Conservation (phyloP, 148 eudicot genomes). For the Persicaria maculosa region DNA sequence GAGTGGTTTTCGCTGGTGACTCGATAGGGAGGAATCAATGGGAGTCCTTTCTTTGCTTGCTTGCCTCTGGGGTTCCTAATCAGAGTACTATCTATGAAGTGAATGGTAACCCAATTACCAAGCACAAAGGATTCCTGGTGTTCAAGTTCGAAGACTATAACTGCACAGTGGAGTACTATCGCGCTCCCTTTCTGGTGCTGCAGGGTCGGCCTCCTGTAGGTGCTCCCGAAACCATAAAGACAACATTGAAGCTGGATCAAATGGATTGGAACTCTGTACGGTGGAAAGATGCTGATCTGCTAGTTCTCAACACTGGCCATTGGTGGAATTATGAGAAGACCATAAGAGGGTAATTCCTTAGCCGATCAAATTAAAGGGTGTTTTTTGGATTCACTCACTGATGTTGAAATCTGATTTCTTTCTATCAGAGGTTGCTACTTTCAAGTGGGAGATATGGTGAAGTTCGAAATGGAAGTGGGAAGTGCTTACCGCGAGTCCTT, state of each 20-base stretch:
- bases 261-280: slow-evolving; percentile 74
- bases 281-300: slow-evolving; percentile 72
- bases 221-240: slow-evolving; percentile 33
- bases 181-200: slow-evolving; percentile 80
- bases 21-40: slow-evolving; percentile 98
- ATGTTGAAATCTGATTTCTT: slow-evolving; percentile 3
- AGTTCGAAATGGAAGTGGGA: slow-evolving; percentile 60
- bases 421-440: slow-evolving; percentile 73
- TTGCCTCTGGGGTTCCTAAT: slow-evolving; percentile 55
- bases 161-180: slow-evolving; percentile 82
- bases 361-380: neutral
- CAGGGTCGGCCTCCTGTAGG: slow-evolving; percentile 69
- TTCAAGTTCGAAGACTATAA: slow-evolving; percentile 73
- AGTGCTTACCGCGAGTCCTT: slow-evolving; percentile 60
- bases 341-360: slow-evolving; percentile 49
- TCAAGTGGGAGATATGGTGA: slow-evolving; percentile 66
- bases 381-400: neutral
- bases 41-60: slow-evolving; percentile 96
- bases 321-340: slow-evolving; percentile 99
- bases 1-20: slow-evolving; percentile 81
- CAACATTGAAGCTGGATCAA: slow-evolving; percentile 59
- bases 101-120: slow-evolving; percentile 86
- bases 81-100: slow-evolving; percentile 68
- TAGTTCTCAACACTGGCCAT: slow-evolving; percentile 78
- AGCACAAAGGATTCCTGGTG: slow-evolving; percentile 79